Conservation (phyloP, 1,284 basidiomycete species). For the Inonotus hispidus region DNA sequence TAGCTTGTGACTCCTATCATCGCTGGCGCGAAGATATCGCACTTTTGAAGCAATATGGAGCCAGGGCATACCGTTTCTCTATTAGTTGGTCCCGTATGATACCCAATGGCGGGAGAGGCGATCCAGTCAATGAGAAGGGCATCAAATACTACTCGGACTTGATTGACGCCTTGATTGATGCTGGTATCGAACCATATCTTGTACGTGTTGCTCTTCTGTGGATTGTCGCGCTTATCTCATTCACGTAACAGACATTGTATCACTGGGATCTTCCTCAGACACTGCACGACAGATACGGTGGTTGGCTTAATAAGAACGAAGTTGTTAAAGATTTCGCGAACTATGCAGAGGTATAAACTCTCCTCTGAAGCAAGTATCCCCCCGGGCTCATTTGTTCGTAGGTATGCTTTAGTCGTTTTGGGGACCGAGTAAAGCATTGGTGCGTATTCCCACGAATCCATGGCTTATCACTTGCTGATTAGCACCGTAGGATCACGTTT, state of each 20-base stretch:
- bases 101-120: conserved; percentile 59
- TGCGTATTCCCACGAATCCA: conserved; percentile 24
- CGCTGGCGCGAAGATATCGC: conserved; percentile 66
- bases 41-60: conserved; percentile 54
- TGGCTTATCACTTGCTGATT: background rate
- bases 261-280: conserved; percentile 76
- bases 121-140: conserved; percentile 62
- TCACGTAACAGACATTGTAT: conserved; percentile 52
- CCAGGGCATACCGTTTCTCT: conserved; percentile 61
- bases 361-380: conserved; percentile 5
- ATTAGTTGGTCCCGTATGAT: conserved; percentile 73
- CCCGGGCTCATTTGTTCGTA: conserved; percentile 21
- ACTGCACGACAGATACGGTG: conserved; percentile 65
- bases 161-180: conserved; percentile 57
- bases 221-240: background rate
- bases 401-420: conserved; percentile 67
- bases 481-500: conserved; percentile 47
- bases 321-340: conserved; percentile 57
- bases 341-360: conserved; percentile 48
- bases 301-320: conserved; percentile 63
- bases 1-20: conserved; percentile 66
- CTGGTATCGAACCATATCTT: conserved; percentile 64
- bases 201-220: conserved; percentile 34
- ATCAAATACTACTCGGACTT: conserved; percentile 62
- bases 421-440: conserved; percentile 75